These are phyloP conservation scores for Podaxis sp. DNA, from an alignment of 768 basidiomycete species.

Conservation along the genomic window DNA sequence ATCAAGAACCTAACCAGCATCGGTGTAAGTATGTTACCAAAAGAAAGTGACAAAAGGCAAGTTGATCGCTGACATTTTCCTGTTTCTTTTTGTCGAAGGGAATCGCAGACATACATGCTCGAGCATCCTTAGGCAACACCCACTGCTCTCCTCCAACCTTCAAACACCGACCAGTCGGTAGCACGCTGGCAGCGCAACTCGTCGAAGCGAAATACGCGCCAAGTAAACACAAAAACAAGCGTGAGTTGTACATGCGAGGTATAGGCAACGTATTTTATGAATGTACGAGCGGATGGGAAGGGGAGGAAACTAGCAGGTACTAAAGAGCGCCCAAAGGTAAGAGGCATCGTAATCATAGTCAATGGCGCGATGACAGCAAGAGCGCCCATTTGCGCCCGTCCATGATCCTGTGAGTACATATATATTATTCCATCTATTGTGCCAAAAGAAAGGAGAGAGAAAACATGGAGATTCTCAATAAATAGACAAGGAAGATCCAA, in stretches of 20 bases:
- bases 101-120: constrained; percentile 52
- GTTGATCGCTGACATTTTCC: constrained; percentile 42
- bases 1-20: constrained; percentile 45
- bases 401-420: no score
- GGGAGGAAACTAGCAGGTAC: neutral
- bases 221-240: neutral
- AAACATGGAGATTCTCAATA: no score
- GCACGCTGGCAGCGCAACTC: neutral
- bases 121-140: constrained; percentile 50
- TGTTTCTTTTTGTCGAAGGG: constrained; percentile 46
- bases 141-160: constrained; percentile 54
- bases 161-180: constrained; percentile 31
- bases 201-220: neutral
- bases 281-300: neutral
- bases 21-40: neutral
- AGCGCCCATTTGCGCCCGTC: no score
- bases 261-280: neutral
- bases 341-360: no score
- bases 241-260: neutral
- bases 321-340: neutral
- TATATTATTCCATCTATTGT: no score
- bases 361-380: no score
- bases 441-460: no score
- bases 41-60: neutral
- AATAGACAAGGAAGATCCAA: no score